Conservation (phyloP, 768 basidiomycete genomes). For the Hemileccinum impolitum region DNA sequence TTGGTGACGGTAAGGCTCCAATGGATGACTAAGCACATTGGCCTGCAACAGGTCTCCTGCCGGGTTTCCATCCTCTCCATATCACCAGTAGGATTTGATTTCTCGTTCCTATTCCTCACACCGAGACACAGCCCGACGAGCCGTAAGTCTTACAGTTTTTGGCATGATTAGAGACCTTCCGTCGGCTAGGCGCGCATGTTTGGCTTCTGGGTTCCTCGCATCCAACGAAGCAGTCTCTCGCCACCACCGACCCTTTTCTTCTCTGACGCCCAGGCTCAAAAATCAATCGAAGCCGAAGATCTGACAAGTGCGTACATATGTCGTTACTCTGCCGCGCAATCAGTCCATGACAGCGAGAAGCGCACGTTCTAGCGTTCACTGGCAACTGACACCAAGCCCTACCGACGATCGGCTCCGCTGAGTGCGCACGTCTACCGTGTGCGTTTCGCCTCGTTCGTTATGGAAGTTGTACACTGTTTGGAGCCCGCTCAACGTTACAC, state of each 20-base stretch:
- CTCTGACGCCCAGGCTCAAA: too few species aligned
- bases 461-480: neutral
- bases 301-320: too few species aligned
- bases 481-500: conserved; percentile 26
- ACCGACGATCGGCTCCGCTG: conserved; percentile 6
- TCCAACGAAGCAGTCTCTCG: neutral
- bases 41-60: neutral
- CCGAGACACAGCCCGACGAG: neutral
- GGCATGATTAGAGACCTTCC: neutral
- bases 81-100: neutral
- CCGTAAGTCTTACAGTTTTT: neutral
- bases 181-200: neutral
- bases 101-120: neutral
- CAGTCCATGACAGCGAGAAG: too few species aligned
- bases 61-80: neutral
- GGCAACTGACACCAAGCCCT: too few species aligned
- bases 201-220: neutral
- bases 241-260: too few species aligned
- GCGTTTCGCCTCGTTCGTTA: neutral
- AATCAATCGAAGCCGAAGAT: too few species aligned
- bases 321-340: too few species aligned
- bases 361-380: too few species aligned
- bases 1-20: neutral
- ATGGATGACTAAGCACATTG: conserved; percentile 25
- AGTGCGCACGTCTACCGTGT: neutral